phyloP scores from a whole-genome alignment of 176 grass and related monocot species.

The Ananas comosus region DNA sequence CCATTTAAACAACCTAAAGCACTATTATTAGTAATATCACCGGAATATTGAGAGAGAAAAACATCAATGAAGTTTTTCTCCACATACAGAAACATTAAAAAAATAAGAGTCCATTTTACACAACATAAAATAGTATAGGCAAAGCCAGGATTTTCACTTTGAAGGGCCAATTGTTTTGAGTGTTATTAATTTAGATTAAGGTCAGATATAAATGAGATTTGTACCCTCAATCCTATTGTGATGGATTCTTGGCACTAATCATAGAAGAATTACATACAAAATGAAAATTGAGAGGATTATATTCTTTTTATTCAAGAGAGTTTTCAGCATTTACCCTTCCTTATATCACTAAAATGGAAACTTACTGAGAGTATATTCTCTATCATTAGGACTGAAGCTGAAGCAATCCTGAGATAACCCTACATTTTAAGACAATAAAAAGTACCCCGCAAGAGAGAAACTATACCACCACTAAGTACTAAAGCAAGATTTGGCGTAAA shows the following conservation, averaged over 20 bases:
- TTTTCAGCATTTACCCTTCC: too few species aligned
- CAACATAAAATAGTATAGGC: too few species aligned
- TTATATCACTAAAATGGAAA: background rate
- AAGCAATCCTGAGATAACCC: background rate
- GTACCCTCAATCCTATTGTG: too few species aligned
- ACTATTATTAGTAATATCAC: conserved; percentile 14
- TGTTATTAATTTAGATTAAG: too few species aligned
- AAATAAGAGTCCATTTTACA: background rate
- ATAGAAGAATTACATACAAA: too few species aligned
- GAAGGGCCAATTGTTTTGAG: background rate
- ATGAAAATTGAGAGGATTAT: too few species aligned
- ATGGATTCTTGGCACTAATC: too few species aligned
- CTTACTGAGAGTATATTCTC: background rate
- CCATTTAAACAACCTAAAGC: conserved; percentile 69
- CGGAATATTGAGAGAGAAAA: background rate
- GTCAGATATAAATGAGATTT: too few species aligned
- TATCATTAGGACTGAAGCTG: background rate
- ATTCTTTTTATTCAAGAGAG: too few species aligned
- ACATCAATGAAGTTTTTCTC: background rate
- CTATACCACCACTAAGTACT: background rate
- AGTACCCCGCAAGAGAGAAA: background rate
- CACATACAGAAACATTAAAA: background rate
- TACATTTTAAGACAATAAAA: background rate
- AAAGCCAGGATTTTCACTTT: background rate
- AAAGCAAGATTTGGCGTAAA: background rate